These are phyloP conservation scores for Vitis hybrid DNA, from an alignment of 177 flowering plant species.

Conservation along the genomic window DNA sequence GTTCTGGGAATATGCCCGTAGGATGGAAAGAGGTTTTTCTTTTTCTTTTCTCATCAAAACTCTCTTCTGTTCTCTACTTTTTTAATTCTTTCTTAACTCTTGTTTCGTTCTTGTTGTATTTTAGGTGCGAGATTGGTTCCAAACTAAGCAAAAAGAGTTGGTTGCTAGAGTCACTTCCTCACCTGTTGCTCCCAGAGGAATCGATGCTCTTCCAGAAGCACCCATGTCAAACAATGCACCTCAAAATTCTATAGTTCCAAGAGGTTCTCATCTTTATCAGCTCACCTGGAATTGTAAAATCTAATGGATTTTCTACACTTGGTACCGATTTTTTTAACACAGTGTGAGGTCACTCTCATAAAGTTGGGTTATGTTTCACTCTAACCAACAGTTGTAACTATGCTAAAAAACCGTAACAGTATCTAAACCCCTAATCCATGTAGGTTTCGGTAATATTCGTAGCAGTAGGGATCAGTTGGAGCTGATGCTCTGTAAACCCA, in stretches of 20 bases:
- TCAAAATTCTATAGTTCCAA: slow-evolving; percentile 7
- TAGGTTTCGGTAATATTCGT: too few species aligned
- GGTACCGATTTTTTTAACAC: too few species aligned
- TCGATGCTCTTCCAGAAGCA: slow-evolving; percentile 10
- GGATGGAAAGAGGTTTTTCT: slow-evolving; percentile 44
- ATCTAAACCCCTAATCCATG: too few species aligned
- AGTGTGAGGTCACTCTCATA: too few species aligned
- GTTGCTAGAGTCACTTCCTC: slow-evolving; percentile 6
- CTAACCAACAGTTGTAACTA: too few species aligned
- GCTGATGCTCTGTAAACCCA: too few species aligned
- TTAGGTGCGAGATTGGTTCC: slow-evolving; percentile 55
- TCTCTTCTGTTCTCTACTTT: neutral
- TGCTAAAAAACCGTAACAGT: too few species aligned
- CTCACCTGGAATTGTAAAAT: neutral
- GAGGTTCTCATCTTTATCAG: slow-evolving; percentile 23
- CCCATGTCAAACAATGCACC: slow-evolving; percentile 7
- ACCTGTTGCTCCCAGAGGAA: slow-evolving; percentile 7
- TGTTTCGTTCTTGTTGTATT: slow-evolving; percentile 5
- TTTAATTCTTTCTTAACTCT: neutral
- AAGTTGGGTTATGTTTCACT: too few species aligned
- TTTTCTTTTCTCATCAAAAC: neutral
- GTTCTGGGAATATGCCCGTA: slow-evolving; percentile 33
- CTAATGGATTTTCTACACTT: neutral
- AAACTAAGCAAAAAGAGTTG: slow-evolving; percentile 19
- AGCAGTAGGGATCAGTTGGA: too few species aligned